Base-by-base conservation (phyloP, 192 early-diverging fungal genomes). In the Coemansia sp. region DNA sequence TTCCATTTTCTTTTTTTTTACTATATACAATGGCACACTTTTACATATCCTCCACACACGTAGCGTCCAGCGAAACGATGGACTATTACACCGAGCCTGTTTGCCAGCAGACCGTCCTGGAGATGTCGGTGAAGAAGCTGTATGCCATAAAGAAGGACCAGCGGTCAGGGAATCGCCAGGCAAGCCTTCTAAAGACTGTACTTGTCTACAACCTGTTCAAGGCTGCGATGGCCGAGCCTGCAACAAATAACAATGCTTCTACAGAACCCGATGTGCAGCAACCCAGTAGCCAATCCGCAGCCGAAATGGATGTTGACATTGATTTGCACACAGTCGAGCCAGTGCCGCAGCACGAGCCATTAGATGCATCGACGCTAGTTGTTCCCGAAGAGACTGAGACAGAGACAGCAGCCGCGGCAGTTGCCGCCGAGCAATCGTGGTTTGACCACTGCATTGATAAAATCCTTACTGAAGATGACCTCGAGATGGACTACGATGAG, bases 181-280 rank as follows among this genome's bases (percentile, higher is more conserved):
- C 67, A 25, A 58, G 59, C 56, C 55, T 75, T 17, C 63, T 49
- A 44, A 75, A 75, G 52, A 75, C 73, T 14, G 73, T 75, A 23
- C 67, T 75, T 14, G 73, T 75, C 33, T 71, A 78, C 61, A 78
- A 78, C 46, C 61, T 67, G 44, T 78, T 71, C 43, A 67, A 67
- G 37, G 64, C 61, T 18, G 62, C 61, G 4, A 25, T 62, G 13
- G 33, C 24, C 39, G 9, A 47, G n/a, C 25, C 57, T 23, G 9
- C 40, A 21, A 38, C 12, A 3, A 43, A 9, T 4, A 22, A 24
- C 10, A 45, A 4, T 37, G 39, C 45, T 21, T 5, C 53, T n/a
- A 24, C 19, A 25, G 56, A 18, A 30, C 14, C 44, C 14, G 53
- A 48, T 18, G 9, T 45, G 38, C 14, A 17, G 27, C 44, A 15